Evolutionary conservation across 176 grass and related monocot genomes (phyloP), one percentile per base, ranked within the genome.

Genomic region (Echinochloa phyllopogon): DNA sequence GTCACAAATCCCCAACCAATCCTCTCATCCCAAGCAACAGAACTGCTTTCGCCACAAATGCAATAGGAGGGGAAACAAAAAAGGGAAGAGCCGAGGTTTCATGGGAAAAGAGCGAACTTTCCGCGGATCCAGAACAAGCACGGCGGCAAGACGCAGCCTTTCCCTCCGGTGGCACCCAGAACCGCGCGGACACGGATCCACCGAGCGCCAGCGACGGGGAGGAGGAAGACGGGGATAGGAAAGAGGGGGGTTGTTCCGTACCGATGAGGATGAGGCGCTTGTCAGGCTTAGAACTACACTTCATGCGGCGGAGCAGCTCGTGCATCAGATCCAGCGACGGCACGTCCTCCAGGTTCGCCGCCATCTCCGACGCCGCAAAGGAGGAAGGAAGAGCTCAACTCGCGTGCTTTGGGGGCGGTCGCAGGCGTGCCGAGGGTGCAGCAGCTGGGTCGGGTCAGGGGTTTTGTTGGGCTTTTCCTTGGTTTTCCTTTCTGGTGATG

Each of bases 221-320:
- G 29, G 63, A 36, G 17, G 44, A 43, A 65, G 55, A 10, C 1
- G 6, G 21, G 20, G 0, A 39, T 29, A n/a, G 11, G 65, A 12
- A 1, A 5, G 11, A 71, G 17, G 9, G 6, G 23, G 18, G 27
- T 27, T 6, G 5, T 20, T 57, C 33, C 21, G 13, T 88, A 95
- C 93, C 96, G 69, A 98, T 73, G 62, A 98, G 93, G 88, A 95
- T 94, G 89, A 98, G 86, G 86, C 91, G 96, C 81, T 95, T 98
- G 83, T 98, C 93, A 8, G 93, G 96, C 89, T 95, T 98, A 71
- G 96, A 87, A 23, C 91, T 86, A 86, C 96, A 98, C 85, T 94
- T 98, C 91, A 90, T 87, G 48, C 93, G 93, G 81, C 85, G 93
- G 74, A 98, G 96, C 61, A 98, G 86, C 93, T 98, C 96, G 83